Conservation (phyloP, 2,329 filamentous ascomycete species). For the Nakataea oryzae region DNA sequence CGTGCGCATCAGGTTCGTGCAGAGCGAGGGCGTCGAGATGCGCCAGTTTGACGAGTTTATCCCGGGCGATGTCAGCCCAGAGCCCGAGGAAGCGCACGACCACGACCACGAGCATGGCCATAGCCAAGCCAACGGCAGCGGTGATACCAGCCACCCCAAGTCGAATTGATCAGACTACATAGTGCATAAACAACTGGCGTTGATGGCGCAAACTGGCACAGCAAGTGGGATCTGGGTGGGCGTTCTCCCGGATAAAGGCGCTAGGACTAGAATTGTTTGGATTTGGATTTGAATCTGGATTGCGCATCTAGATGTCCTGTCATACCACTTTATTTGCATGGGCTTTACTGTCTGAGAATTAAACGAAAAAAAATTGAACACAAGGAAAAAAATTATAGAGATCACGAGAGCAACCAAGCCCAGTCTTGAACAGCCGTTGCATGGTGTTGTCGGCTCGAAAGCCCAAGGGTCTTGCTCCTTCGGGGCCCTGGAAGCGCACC, state of each 20-base stretch:
- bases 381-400: background rate
- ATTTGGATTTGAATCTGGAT: background rate
- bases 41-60: slow-evolving; percentile 71
- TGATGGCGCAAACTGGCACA: background rate
- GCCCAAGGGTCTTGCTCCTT: background rate
- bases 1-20: slow-evolving; percentile 74
- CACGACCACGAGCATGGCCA: slow-evolving; percentile 26
- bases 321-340: background rate
- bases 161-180: background rate
- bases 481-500: no score
- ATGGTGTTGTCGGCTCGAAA: background rate
- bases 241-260: background rate
- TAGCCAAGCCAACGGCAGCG: slow-evolving; percentile 7
- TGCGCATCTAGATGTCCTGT: background rate
- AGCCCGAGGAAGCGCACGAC: slow-evolving; percentile 43
- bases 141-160: slow-evolving; percentile 8
- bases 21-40: slow-evolving; percentile 46
- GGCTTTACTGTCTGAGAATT: background rate
- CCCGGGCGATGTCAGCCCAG: slow-evolving; percentile 50
- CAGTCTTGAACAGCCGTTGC: background rate
- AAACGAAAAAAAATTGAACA: background rate
- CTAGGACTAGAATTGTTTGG: background rate
- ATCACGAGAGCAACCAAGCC: background rate
- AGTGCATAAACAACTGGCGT: background rate
- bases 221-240: background rate